Base-by-base conservation (phyloP, 345 rosid species). In the Reutealis trisperma region DNA sequence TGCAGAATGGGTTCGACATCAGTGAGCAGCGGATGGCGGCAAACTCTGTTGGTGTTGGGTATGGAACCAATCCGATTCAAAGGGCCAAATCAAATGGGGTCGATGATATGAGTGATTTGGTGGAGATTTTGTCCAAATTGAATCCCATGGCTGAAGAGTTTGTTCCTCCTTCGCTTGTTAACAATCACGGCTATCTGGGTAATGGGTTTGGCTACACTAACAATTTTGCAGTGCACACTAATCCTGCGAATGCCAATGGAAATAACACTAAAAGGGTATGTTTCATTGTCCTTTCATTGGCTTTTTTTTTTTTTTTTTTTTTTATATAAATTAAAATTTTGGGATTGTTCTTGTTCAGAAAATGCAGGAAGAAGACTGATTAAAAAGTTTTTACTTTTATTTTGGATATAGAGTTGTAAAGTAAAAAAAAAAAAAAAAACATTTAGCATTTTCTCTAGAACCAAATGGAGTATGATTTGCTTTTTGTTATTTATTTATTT, bases 81-180 rank as follows among this genome's bases (percentile, higher is more conserved):
- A 82, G 78, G 73, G 71, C 76, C 62, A 78, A 82, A 70, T 78
- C 85, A 32, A 79, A 80, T 74, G 88, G 83, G 79, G 78, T 74
- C 69, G 81, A 78, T 42, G 97, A 90, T 45, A 91, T 94, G 88
- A 92, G 83, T 78, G 86, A 89, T 77, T 84, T 96, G 90, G 92
- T 79, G 76, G 99, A 92, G 75, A 88, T 89, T 66, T 75, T 96
- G 80, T 92, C 94, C 11, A 96, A 90, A 87, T 85, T 96, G 81
- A 96, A 96, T 81, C 99, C 99, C 12, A 84, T 91, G 98, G 99
- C 98, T 64, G 86, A 90, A 82, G 99, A 91, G 67, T 96, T 92
- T 84, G 98, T 96, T 74, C 98, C 98, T 69, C 90, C 92, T 47
- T 96, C 98, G 0, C 83, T 92, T 42, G 86, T 84, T 47, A 73